phyloP scores from a whole-genome alignment of 306 rosid species.

The Pyrus pyrifolia region DNA sequence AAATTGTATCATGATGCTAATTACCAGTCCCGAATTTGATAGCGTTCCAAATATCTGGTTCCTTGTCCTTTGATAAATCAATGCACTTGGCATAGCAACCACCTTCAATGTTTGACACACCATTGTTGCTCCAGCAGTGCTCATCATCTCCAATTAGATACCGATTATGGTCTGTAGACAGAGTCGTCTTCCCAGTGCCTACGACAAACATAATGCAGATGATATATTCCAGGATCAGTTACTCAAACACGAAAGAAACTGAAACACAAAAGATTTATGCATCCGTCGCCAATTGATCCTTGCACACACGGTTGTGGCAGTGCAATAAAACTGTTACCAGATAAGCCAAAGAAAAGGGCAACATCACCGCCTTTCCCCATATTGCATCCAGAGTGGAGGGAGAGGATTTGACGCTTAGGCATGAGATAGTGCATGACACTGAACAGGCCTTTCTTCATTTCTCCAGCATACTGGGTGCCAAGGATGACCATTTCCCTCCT shows the following conservation, averaged over 20 bases:
- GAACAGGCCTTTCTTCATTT: constrained; percentile 94
- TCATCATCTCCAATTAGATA: constrained; percentile 85
- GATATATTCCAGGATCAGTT: not conserved
- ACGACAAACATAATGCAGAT: not conserved
- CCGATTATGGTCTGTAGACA: constrained; percentile 75
- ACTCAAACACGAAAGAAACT: not conserved
- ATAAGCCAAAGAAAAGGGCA: constrained; percentile 94
- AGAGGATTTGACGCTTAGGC: constrained; percentile 75
- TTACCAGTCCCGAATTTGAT: constrained; percentile 89
- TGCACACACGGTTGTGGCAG: not conserved
- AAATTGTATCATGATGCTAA: not conserved
- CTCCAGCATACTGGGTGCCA: constrained; percentile 96
- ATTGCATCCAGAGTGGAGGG: constrained; percentile 92
- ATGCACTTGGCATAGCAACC: constrained; percentile 97
- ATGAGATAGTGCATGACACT: constrained; percentile 90
- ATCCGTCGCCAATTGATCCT: not conserved
- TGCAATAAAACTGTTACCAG: constrained; percentile 44
- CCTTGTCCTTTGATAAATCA: constrained; percentile 72
- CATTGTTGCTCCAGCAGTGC: constrained; percentile 73
- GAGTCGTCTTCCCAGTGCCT: constrained; percentile 91
- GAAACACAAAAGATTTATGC: not conserved
- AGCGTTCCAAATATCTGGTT: constrained; percentile 90
- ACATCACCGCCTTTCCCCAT: constrained; percentile 80
- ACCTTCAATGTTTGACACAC: constrained; percentile 91
- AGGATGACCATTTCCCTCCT: constrained; percentile 95